phyloP scores from a whole-genome alignment of 805 yeast genomes.

The Priceomyces castillae region DNA sequence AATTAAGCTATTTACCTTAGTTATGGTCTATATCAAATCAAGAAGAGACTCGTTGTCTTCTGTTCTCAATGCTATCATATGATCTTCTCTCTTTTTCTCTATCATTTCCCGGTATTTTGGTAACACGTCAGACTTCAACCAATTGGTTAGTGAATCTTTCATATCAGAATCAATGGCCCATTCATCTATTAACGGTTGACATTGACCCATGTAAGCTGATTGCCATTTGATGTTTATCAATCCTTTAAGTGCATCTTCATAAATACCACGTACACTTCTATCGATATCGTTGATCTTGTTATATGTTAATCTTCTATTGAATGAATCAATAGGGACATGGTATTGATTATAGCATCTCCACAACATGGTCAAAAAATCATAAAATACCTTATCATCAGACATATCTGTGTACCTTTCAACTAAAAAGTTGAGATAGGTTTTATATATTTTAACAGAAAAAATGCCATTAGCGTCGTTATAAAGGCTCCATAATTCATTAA shows the following conservation, averaged over 20 bases:
- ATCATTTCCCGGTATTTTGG: constrained; percentile 21
- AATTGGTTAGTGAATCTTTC: constrained; percentile 19
- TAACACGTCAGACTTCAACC: constrained; percentile 18
- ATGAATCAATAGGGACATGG: constrained; percentile 12
- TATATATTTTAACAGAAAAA: constrained; percentile 25
- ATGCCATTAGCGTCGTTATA: constrained; percentile 22
- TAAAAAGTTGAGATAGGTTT: constrained; percentile 21
- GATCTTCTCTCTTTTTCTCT: constrained; percentile 23
- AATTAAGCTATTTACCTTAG: too few species aligned
- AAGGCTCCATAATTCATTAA: constrained; percentile 35
- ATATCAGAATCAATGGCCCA: constrained; percentile 35
- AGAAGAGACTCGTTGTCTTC: constrained; percentile 30
- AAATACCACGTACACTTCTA: constrained; percentile 14
- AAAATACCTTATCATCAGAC: constrained; percentile 17
- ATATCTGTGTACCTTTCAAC: constrained; percentile 21
- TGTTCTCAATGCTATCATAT: constrained; percentile 20
- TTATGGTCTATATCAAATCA: constrained; percentile 22
- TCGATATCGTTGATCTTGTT: constrained; percentile 9
- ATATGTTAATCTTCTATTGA: constrained; percentile 13
- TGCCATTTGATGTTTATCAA: constrained; percentile 29
- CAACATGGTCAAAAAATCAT: constrained; percentile 19
- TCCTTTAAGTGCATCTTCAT: constrained; percentile 20
- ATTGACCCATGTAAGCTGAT: constrained; percentile 25
- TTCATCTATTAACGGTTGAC: constrained; percentile 30
- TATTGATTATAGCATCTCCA: constrained; percentile 13